Evolutionary conservation across 225 moss, liverwort and hornwort genomes (phyloP).

Genomic region (Pseudoscleropodium purum): DNA sequence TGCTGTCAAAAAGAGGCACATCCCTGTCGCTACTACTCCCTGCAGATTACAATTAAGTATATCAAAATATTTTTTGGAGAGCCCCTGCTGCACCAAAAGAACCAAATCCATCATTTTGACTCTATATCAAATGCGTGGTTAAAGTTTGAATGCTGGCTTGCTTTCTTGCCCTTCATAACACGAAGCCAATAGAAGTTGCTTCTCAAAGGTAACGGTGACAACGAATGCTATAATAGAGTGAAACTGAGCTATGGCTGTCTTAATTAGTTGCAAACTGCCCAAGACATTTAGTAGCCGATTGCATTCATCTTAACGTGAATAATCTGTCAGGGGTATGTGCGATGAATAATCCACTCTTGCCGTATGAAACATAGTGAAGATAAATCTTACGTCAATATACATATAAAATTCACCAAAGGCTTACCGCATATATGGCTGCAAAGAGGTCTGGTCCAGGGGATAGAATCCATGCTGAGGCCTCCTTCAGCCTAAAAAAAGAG

Average conservation of each 20-base stretch:
- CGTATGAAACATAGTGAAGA: neutral
- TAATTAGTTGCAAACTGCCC: neutral
- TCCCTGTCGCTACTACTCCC: slow-evolving; percentile 58
- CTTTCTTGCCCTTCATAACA: neutral
- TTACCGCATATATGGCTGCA: slow-evolving; percentile 56
- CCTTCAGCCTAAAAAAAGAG: slow-evolving; percentile 28
- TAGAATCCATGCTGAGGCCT: slow-evolving; percentile 49
- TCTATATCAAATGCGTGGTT: neutral
- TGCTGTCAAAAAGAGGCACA: slow-evolving; percentile 36
- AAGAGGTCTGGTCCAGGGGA: slow-evolving; percentile 33
- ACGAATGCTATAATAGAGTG: neutral
- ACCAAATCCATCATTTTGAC: neutral
- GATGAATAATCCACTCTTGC: neutral
- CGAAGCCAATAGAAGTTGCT: neutral
- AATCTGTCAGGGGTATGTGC: neutral
- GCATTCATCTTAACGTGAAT: neutral
- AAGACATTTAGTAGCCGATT: neutral
- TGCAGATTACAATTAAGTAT: neutral
- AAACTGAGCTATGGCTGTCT: neutral
- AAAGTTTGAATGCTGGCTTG: neutral
- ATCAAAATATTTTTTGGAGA: neutral
- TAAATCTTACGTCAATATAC: neutral
- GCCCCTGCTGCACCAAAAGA: neutral
- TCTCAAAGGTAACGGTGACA: neutral
- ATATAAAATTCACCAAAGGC: neutral